A percentile compares a stretch with the other conserved stretches of the same genome.
These are phyloP conservation scores for Chalciporus sp. DNA, from an alignment of 1,284 basidiomycete species.

Conservation along the genomic window DNA sequence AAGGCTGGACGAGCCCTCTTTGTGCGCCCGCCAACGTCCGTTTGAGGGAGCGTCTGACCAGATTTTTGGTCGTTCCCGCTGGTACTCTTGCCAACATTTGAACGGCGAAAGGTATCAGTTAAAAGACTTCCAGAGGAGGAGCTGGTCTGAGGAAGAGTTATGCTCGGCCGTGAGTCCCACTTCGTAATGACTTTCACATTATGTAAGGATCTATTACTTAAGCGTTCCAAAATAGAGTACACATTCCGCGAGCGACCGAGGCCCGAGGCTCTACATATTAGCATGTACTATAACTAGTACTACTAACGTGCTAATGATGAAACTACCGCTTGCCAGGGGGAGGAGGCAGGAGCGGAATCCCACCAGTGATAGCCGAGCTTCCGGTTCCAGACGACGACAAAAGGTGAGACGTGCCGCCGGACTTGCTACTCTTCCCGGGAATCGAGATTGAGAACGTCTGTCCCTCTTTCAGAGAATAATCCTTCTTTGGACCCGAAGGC, in stretches of 20 bases:
- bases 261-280: no score
- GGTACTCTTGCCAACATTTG: constrained; percentile 39
- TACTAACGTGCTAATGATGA: no score
- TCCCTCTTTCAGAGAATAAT: constrained; percentile 95
- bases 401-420: constrained; percentile 34
- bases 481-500: constrained; percentile 84
- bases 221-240: not conserved
- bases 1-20: constrained; percentile 71
- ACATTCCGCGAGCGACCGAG: no score
- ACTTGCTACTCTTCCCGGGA: constrained; percentile 64
- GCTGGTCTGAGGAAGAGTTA: constrained; percentile 13
- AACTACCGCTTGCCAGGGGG: constrained; percentile 55
- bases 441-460: constrained; percentile 94
- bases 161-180: not conserved
- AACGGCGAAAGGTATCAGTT: constrained; percentile 5
- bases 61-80: constrained; percentile 8
- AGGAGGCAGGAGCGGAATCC: constrained; percentile 72
- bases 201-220: not conserved
- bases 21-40: constrained; percentile 27
- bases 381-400: constrained; percentile 38
- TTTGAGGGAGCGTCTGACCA: constrained; percentile 21
- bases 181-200: not conserved
- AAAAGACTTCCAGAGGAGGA: constrained; percentile 4
- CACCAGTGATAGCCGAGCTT: constrained; percentile 30
- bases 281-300: no score